Base-by-base conservation (phyloP, 2,329 filamentous ascomycete genomes). In the Fusarium tjaetaba region DNA sequence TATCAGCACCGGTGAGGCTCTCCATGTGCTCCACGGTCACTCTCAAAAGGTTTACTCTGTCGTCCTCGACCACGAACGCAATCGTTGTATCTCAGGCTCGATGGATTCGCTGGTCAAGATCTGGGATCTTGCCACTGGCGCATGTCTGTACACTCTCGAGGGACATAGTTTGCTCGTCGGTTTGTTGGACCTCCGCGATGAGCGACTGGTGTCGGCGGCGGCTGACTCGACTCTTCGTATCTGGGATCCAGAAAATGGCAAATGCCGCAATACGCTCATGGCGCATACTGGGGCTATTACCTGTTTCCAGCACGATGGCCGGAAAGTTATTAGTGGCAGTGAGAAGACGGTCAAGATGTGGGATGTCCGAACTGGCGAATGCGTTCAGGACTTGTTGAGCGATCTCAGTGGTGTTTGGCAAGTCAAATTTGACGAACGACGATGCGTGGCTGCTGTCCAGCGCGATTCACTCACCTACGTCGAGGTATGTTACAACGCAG, bases 91-190 rank as follows among this genome's bases (percentile, higher is more conserved):
- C 72, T 98, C 95, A 72, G 96, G 96, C 18, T 97, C 95, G 11
- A 99, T 99, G 96, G 96, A 99, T 81, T 97, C 96, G 71, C 88
- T 95, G 73, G 96, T 99, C 80, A 98, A 98, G 83, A 96, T 99
- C 18, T 99, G 96, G 96, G 96, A 96, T 68, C 88, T 99, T 20
- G 91, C 94, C 36, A 96, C 93, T 5, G 96, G 96, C 2, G 86
- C 92, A 1, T 94, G 95, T 75, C 85, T 98, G 16, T 93, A 96
- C 82, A 98, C 94, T 2, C 89, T 99, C 1, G 96, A 98, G 82
- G 96, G 96, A 1, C 96, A 99, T 80, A 93, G 92, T 24, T 93
- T 97, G 16, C 91, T 99, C 20, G 96, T 99, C 24, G 96, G 96
- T 2, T 88, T 99, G 4, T 86, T 99, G 38, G 96, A 98, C 79